phyloP scores from a whole-genome alignment of 2,329 filamentous ascomycete species.

The Clathrospora elynae region DNA sequence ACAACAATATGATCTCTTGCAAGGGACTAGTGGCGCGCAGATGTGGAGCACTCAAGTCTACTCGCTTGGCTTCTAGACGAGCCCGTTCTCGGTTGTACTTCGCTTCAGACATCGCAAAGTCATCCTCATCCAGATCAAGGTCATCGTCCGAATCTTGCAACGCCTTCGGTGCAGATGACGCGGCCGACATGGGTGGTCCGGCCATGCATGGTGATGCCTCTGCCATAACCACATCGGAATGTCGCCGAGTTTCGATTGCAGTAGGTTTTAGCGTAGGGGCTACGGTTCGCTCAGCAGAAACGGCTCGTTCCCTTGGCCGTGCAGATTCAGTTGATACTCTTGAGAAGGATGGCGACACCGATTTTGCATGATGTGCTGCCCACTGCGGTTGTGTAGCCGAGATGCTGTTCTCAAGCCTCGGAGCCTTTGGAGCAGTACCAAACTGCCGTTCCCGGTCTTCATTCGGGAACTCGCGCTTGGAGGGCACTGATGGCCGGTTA shows the following conservation, averaged over 20 bases:
- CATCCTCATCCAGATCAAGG: slow-evolving; percentile 53
- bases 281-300: slow-evolving; percentile 29
- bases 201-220: slow-evolving; percentile 37
- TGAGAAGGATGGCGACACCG: slow-evolving; percentile 29
- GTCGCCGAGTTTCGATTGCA: slow-evolving; percentile 38
- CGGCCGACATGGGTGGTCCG: slow-evolving; percentile 37
- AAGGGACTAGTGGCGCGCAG: slow-evolving; percentile 52
- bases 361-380: slow-evolving; percentile 29
- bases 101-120: slow-evolving; percentile 53
- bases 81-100: slow-evolving; percentile 55
- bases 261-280: slow-evolving; percentile 32
- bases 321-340: slow-evolving; percentile 23
- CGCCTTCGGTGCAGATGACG: slow-evolving; percentile 40
- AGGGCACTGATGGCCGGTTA: slow-evolving; percentile 46
- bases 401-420: slow-evolving; percentile 36
- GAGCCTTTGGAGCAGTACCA: slow-evolving; percentile 41
- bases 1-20: slow-evolving; percentile 51
- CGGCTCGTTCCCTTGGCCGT: slow-evolving; percentile 26
- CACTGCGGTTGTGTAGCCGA: slow-evolving; percentile 27
- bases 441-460: slow-evolving; percentile 51
- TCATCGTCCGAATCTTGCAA: slow-evolving; percentile 54
- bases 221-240: slow-evolving; percentile 45
- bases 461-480: slow-evolving; percentile 52
- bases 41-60: slow-evolving; percentile 50
- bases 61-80: slow-evolving; percentile 50